Conservation (phyloP, 2,329 filamentous ascomycete species). For the Alternaria triticimaculans region DNA sequence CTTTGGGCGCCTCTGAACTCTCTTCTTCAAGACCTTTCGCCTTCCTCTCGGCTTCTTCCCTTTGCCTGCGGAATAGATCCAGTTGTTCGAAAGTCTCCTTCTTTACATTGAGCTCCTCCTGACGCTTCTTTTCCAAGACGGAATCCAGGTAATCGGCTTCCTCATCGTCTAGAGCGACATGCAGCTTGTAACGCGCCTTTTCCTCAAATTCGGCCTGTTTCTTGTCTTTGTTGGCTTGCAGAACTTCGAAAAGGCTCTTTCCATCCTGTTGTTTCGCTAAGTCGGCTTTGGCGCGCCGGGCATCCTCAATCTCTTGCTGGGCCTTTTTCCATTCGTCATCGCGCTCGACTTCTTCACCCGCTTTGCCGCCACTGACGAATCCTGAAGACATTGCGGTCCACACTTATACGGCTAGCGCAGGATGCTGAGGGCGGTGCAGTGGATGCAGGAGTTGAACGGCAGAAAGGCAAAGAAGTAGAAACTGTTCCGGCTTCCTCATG, state of each 20-base stretch:
- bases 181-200: slow-evolving; percentile 71
- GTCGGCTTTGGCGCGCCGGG: slow-evolving; percentile 62
- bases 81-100: slow-evolving; percentile 66
- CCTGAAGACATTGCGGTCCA: slow-evolving; percentile 52
- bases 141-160: slow-evolving; percentile 76
- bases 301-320: slow-evolving; percentile 68
- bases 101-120: slow-evolving; percentile 63
- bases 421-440: slow-evolving; percentile 7
- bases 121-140: slow-evolving; percentile 63
- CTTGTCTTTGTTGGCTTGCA: slow-evolving; percentile 86
- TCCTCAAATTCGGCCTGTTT: slow-evolving; percentile 86
- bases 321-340: slow-evolving; percentile 69
- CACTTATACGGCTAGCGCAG: slow-evolving; percentile 18
- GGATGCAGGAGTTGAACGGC: slow-evolving; percentile 1
- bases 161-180: slow-evolving; percentile 80
- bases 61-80: slow-evolving; percentile 64
- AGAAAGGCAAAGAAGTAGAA: slow-evolving; percentile 1
- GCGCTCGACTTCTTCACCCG: slow-evolving; percentile 51
- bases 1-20: slow-evolving; percentile 36
- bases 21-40: slow-evolving; percentile 46
- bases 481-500: slow-evolving; percentile 16
- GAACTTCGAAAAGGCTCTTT: slow-evolving; percentile 73
- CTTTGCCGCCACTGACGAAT: slow-evolving; percentile 60
- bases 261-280: slow-evolving; percentile 59
- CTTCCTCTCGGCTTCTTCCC: slow-evolving; percentile 64